Percentiles rank a stretch among this genome's conserved stretches.
Conservation (phyloP, 345 rosid genomes). For the Aquilaria yunnanensis region DNA sequence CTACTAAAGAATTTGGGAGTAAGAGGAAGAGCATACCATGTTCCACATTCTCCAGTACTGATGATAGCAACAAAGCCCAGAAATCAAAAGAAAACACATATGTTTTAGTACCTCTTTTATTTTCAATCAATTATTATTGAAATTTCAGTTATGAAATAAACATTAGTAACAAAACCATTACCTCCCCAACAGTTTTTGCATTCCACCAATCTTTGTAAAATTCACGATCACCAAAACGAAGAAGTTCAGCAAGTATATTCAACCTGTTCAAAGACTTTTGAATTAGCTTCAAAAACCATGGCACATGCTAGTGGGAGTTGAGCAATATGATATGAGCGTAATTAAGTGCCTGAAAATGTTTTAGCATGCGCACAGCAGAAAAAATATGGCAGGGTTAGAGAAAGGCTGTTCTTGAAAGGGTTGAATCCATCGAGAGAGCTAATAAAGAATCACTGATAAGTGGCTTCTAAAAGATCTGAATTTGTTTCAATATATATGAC, state of each 20-base stretch:
- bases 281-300: too few species aligned
- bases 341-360: too few species aligned
- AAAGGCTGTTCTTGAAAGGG: too few species aligned
- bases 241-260: constrained; percentile 94
- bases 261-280: constrained; percentile 39
- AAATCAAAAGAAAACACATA: constrained; percentile 9
- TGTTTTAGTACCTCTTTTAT: not conserved
- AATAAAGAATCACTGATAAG: too few species aligned
- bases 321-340: too few species aligned
- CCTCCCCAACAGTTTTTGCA: constrained; percentile 94
- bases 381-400: too few species aligned
- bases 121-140: constrained; percentile 12
- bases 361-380: too few species aligned
- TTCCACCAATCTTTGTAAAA: constrained; percentile 99
- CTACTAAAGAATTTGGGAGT: too few species aligned
- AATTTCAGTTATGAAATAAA: constrained; percentile 12
- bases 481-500: too few species aligned
- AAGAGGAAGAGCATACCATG: constrained; percentile 59
- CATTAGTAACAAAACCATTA: constrained; percentile 21
- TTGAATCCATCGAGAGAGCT: too few species aligned
- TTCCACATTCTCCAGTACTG: constrained; percentile 99
- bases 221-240: constrained; percentile 95
- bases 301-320: too few species aligned
- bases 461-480: too few species aligned
- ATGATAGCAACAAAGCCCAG: constrained; percentile 24